Evolutionary conservation across 345 rosid species (phyloP), one percentile per base, ranked within the genome.

Genomic region (Abelmoschus esculentus): DNA sequence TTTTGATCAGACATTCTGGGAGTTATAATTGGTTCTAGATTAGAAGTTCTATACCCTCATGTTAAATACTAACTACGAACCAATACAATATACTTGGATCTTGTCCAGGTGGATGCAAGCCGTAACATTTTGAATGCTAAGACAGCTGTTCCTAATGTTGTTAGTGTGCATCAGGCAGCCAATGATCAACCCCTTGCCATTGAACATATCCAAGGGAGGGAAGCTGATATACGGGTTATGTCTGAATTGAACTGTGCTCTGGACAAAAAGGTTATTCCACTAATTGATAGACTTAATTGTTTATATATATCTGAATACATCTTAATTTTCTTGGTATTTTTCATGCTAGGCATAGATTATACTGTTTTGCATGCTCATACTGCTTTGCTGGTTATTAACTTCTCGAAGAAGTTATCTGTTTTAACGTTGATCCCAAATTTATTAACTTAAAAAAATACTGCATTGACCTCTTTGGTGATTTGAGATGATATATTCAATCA

Each of bases 231-330:
- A 68, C 89, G 70, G 77, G 85, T 83, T 73, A 69, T 87, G 70
- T 80, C 88, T 36, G 83, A 73, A 67, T 82, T 83, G 66, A 79
- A 80, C 53, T 77, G 61, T 70, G 81, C 85, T 64, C 76, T 72
- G 69, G 84, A 85, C 71, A 87, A 78, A 73, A 89, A 87, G 97
- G 99, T 92, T 71, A 59, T 47, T 49, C 17, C 49, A 29, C 67
- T 7, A 62, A 61, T 70, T 36, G 22, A n/a, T 61, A n/a, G 57
- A 68, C 61, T 32, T 68, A 36, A 10, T 18, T 54, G 28, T 71
- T 49, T 34, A 12, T 36, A 32, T 18, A 15, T 9, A 54, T 54
- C 13, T 54, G 31, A 67, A 14, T 50, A 18, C 70, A 15, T 32
- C 70, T 50, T 50, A 70, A 29, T 47, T 13, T 19, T 42, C 38